These are phyloP conservation scores for Pichia sp. DNA, from an alignment of 1,139 yeast species.

Conservation along the genomic window DNA sequence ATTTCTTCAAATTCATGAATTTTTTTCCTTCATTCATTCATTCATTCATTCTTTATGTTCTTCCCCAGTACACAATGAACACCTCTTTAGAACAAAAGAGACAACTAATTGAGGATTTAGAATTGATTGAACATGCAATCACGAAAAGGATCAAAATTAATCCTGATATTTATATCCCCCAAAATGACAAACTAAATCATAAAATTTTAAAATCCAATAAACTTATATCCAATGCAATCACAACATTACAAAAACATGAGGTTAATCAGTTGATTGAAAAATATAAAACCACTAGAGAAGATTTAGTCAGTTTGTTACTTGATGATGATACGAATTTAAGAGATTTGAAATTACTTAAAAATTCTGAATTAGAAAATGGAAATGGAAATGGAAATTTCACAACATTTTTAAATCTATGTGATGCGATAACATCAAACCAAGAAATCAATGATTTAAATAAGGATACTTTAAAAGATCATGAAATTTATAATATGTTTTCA, in stretches of 20 bases:
- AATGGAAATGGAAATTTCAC: constrained; percentile 6
- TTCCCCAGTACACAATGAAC: background rate
- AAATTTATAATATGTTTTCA: constrained; percentile 20
- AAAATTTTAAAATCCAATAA: constrained; percentile 22
- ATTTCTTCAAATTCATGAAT: background rate
- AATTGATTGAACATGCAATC: constrained; percentile 49
- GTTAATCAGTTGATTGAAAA: constrained; percentile 46
- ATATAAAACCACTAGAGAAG: constrained; percentile 35
- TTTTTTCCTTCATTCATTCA: background rate
- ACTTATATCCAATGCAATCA: constrained; percentile 39
- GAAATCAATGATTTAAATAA: background rate
- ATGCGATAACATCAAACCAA: constrained; percentile 27
- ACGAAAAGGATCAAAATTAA: constrained; percentile 43
- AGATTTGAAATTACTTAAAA: constrained; percentile 27
- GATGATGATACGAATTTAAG: constrained; percentile 19
- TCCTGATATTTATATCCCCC: constrained; percentile 39
- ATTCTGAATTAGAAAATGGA: constrained; percentile 26
- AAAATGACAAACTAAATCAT: constrained; percentile 21
- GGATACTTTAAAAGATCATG: constrained; percentile 9
- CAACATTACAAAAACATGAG: constrained; percentile 64
- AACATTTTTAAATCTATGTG: constrained; percentile 16
- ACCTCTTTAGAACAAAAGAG: constrained; percentile 34
- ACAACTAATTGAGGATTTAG: constrained; percentile 43
- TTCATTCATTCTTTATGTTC: background rate
- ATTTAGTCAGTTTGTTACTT: constrained; percentile 25